A percentile compares a stretch with the other conserved stretches of the same genome.
These are phyloP conservation scores for Ophiobolus disseminans DNA, from an alignment of 2,329 filamentous ascomycete species.

Conservation along the genomic window DNA sequence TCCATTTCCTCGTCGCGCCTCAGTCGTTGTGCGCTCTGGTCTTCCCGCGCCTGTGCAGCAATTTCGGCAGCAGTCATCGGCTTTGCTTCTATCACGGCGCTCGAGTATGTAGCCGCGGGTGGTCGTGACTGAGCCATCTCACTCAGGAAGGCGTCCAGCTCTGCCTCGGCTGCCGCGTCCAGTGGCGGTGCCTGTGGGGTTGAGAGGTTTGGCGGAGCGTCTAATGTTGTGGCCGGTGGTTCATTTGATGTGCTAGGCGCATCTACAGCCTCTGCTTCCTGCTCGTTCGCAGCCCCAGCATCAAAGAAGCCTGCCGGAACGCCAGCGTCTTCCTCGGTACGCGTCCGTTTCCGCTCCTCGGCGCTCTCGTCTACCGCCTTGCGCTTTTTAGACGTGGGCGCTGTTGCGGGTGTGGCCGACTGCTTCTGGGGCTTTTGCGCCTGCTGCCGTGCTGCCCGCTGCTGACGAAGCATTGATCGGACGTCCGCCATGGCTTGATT, in stretches of 20 bases:
- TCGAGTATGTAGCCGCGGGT: slow-evolving; percentile 67
- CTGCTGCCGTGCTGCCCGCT: slow-evolving; percentile 47
- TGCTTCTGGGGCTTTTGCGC: slow-evolving; percentile 38
- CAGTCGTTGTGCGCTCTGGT: slow-evolving; percentile 53
- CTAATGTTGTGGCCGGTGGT: neutral
- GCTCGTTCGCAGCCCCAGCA: slow-evolving; percentile 20
- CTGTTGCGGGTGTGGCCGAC: slow-evolving; percentile 37
- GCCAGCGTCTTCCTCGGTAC: slow-evolving; percentile 39
- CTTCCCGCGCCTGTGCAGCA: slow-evolving; percentile 54
- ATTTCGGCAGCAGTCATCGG: slow-evolving; percentile 56
- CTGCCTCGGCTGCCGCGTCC: slow-evolving; percentile 35
- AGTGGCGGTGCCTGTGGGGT: slow-evolving; percentile 17
- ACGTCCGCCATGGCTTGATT: slow-evolving; percentile 47
- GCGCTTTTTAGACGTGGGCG: slow-evolving; percentile 43
- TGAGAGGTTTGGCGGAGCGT: slow-evolving; percentile 7
- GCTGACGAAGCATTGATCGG: slow-evolving; percentile 47
- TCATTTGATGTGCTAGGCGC: neutral
- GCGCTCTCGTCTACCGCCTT: slow-evolving; percentile 41
- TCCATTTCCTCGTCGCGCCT: slow-evolving; percentile 55
- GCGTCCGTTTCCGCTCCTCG: slow-evolving; percentile 43
- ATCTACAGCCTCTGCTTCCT: slow-evolving; percentile 9
- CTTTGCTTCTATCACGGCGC: slow-evolving; percentile 54
- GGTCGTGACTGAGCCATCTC: slow-evolving; percentile 77
- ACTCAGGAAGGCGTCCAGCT: slow-evolving; percentile 63
- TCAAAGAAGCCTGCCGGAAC: slow-evolving; percentile 49